These are phyloP conservation scores for Misopates orontium DNA, from an alignment of 257 asterid genomes.

Conservation along the genomic window DNA sequence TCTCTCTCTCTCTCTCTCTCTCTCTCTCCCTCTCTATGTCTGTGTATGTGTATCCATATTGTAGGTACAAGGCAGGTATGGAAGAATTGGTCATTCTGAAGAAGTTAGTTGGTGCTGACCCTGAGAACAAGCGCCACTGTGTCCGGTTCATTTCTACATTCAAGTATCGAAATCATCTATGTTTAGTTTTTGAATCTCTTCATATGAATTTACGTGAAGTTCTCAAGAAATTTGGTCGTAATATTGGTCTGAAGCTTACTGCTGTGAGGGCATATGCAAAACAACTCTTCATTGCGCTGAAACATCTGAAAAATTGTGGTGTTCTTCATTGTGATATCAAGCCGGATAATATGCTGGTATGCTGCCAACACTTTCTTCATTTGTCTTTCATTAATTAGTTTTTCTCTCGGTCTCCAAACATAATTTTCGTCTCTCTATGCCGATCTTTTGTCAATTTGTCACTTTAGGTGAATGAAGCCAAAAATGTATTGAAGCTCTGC, in stretches of 20 bases:
- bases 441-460: conserved; percentile 22
- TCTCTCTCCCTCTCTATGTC: background rate
- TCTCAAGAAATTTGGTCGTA: conserved; percentile 97
- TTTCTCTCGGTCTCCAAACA: background rate
- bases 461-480: conserved; percentile 87
- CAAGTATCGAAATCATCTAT: conserved; percentile 96
- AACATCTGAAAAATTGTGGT: conserved; percentile 90
- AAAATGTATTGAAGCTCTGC: conserved; percentile 87
- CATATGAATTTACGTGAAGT: conserved; percentile 99
- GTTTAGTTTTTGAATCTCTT: conserved; percentile 99
- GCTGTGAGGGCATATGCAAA: conserved; percentile 99
- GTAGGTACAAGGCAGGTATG: conserved; percentile 97
- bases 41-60: too few species aligned
- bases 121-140: conserved; percentile 92
- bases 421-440: conserved; percentile 7
- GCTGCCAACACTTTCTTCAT: conserved; percentile 26
- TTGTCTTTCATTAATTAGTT: conserved; percentile 8
- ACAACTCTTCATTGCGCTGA: conserved; percentile 92
- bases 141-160: conserved; percentile 92
- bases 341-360: conserved; percentile 98
- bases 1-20: background rate
- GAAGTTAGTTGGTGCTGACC: conserved; percentile 95
- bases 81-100: conserved; percentile 87
- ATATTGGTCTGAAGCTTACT: conserved; percentile 94
- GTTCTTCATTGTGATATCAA: conserved; percentile 98